Evolutionary conservation across 129 eudicot genomes (phyloP), one percentile per base, ranked within the genome.

Genomic region (Erigeron canadensis): DNA sequence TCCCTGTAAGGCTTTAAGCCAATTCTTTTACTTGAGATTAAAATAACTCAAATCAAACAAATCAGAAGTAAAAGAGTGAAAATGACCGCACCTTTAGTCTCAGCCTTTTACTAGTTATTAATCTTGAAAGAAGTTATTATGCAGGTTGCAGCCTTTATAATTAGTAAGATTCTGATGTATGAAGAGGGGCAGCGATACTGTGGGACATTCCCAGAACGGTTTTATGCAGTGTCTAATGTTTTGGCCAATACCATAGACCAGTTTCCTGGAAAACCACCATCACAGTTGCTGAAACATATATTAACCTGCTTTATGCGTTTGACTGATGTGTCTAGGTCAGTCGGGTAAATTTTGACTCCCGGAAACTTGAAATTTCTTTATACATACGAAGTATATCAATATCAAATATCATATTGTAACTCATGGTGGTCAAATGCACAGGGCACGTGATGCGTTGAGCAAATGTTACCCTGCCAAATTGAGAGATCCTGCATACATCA

Each of bases 271-370:
- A 59, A 70, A 38, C 85, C 83, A 43, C 45, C 79, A 5, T n/a
- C 41, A 7, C 80, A 59, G 37, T 63, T 81, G 54, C 23, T 84
- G 19, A 84, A 74, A 40, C 82, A 84, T 71, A 56, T 81, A 6
- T 59, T 84, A 65, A 65, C 63, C 0, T 84, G 88, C 65, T 84
- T 63, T 65, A 37, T 63, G 54, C 73, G 75, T 10, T 46, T 84
- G 45, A 53, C 81, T 19, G 77, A 77, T 38, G 75, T 48, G 55
- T 75, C 88, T 18, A 84, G 85, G 88, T 81, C 77, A 73, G 81
- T 75, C 75, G 74, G 76, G 75, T 79, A 79, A 43, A 28, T 77
- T 63, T 70, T 78, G 44, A 54, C 65, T 17, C 63, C 81, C 71
- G 7, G 3, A 62, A 42, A 62, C 71, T 69, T 70, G 0, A 11